Evolutionary conservation across 2,329 filamentous ascomycete species (phyloP).

Genomic region (Diaporthe capsici): DNA sequence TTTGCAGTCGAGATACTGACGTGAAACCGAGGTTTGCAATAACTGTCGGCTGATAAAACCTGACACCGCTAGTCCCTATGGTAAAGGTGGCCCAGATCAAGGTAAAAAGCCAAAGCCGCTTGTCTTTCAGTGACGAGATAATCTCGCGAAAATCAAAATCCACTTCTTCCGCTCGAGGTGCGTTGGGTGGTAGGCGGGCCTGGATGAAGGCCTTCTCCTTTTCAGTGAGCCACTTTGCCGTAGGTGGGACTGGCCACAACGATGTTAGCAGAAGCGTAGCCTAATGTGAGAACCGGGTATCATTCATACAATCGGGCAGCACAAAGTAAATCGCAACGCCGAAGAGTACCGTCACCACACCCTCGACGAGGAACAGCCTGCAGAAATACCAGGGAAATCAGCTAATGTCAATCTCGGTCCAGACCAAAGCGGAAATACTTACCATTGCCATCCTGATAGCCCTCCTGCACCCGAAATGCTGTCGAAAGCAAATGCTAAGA

Average conservation of each 20-base stretch:
- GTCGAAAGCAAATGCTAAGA: constrained; percentile 61
- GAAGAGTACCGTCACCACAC: constrained; percentile 60
- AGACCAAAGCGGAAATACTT: not conserved
- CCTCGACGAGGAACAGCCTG: constrained; percentile 60
- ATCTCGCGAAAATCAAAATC: constrained; percentile 58
- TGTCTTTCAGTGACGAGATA: constrained; percentile 54
- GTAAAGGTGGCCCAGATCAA: constrained; percentile 62
- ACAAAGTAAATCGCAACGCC: constrained; percentile 65
- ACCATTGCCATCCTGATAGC: constrained; percentile 54
- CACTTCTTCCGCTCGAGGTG: constrained; percentile 56
- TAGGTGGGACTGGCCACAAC: constrained; percentile 53
- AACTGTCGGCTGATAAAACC: constrained; percentile 58
- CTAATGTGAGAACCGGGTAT: constrained; percentile 35
- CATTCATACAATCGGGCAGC: constrained; percentile 63
- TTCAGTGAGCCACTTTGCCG: constrained; percentile 60
- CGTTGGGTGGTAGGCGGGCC: constrained; percentile 58
- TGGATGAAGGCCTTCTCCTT: constrained; percentile 64
- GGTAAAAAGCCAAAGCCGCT: constrained; percentile 60
- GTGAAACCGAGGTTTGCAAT: constrained; percentile 59
- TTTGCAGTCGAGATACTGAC: constrained; percentile 46
- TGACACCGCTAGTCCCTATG: constrained; percentile 59
- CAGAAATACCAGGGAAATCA: not conserved
- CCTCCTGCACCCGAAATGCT: constrained; percentile 52
- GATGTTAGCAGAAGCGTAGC: not conserved
- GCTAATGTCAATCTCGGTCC: not conserved